Conservation (phyloP, 2,329 filamentous ascomycete genomes). For the Cladophialophora chaetospira region DNA sequence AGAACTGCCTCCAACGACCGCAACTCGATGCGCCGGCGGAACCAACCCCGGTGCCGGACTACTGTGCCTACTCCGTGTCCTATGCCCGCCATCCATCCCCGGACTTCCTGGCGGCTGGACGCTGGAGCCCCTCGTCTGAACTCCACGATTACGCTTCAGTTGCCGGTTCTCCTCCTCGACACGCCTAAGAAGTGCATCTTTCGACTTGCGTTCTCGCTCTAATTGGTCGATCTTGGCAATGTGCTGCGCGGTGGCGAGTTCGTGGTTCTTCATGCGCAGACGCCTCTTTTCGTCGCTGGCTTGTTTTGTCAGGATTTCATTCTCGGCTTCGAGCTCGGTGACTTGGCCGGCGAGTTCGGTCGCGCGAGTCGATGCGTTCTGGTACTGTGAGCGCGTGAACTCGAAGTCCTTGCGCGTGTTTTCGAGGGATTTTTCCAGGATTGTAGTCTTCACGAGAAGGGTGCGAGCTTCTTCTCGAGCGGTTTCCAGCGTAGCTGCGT, state of each 20-base stretch:
- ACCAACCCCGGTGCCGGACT: slow-evolving; percentile 30
- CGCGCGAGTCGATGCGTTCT: slow-evolving; percentile 48
- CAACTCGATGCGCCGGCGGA: slow-evolving; percentile 7
- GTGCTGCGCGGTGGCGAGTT: slow-evolving; percentile 40
- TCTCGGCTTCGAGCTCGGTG: slow-evolving; percentile 42
- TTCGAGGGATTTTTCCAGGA: slow-evolving; percentile 42
- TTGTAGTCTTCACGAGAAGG: slow-evolving; percentile 34
- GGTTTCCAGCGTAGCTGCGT: slow-evolving; percentile 43
- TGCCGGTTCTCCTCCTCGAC: slow-evolving; percentile 50
- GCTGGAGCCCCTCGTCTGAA: slow-evolving; percentile 35
- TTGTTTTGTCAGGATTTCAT: slow-evolving; percentile 41
- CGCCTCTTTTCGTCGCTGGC: slow-evolving; percentile 41
- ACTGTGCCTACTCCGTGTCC: slow-evolving; percentile 30
- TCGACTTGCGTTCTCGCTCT: slow-evolving; percentile 39
- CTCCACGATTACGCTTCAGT: slow-evolving; percentile 41
- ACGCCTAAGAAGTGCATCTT: slow-evolving; percentile 44
- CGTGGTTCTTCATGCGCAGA: slow-evolving; percentile 43
- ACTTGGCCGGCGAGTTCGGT: slow-evolving; percentile 45
- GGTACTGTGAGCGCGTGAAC: slow-evolving; percentile 50
- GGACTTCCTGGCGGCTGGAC: slow-evolving; percentile 34
- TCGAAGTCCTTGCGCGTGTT: slow-evolving; percentile 48
- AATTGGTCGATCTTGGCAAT: slow-evolving; percentile 43
- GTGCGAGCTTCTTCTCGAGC: slow-evolving; percentile 41
- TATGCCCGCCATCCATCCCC: slow-evolving; percentile 20
- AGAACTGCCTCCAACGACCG: slow-evolving; percentile 21